A percentile compares a stretch with the other conserved stretches of the same genome.
phyloP scores from a whole-genome alignment of 1,284 basidiomycete species.

The Rhodotorula sp. region DNA sequence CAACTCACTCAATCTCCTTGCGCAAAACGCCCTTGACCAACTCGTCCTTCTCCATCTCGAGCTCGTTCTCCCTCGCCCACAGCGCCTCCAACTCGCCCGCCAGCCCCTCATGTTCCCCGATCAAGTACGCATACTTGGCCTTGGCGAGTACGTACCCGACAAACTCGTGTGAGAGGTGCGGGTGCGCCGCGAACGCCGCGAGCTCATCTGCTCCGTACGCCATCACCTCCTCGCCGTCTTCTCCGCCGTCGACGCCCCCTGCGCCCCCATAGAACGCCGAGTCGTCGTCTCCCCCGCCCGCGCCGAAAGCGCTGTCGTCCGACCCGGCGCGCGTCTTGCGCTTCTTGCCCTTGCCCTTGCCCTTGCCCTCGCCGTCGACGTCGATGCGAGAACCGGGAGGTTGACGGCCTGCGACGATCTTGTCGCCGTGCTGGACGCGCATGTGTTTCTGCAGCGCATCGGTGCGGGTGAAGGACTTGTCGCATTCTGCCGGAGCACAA shows the following conservation, averaged over 20 bases:
- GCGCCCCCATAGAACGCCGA: not conserved
- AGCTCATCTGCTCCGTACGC: slow-evolving; percentile 20
- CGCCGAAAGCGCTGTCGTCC: slow-evolving; percentile 19
- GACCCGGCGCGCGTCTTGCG: slow-evolving; percentile 1
- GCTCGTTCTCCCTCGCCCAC: slow-evolving; percentile 57
- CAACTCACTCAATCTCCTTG: slow-evolving; percentile 41
- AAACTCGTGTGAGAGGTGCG: slow-evolving; percentile 20
- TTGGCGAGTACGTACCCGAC: slow-evolving; percentile 69
- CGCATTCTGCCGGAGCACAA: slow-evolving; percentile 68
- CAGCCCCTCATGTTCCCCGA: slow-evolving; percentile 63
- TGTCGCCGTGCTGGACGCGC: slow-evolving; percentile 69
- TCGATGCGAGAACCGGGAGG: slow-evolving; percentile 18
- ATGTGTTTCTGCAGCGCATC: slow-evolving; percentile 89
- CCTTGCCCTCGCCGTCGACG: not conserved
- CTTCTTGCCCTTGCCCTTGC: slow-evolving; percentile 17
- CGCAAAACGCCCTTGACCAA: slow-evolving; percentile 57
- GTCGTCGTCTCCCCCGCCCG: slow-evolving; percentile 13
- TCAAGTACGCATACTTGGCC: slow-evolving; percentile 65
- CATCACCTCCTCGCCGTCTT: not conserved
- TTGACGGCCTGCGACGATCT: slow-evolving; percentile 14
- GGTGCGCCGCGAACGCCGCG: slow-evolving; percentile 25
- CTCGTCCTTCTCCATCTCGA: slow-evolving; percentile 60
- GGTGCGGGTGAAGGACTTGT: slow-evolving; percentile 87
- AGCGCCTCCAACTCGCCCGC: slow-evolving; percentile 62
- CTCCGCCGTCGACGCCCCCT: slow-evolving; percentile 46